Percentiles rank a stretch among this genome's conserved stretches.
These are phyloP conservation scores for Keithomyces neogunnii DNA, from an alignment of 2,329 filamentous ascomycete genomes.

Conservation along the genomic window DNA sequence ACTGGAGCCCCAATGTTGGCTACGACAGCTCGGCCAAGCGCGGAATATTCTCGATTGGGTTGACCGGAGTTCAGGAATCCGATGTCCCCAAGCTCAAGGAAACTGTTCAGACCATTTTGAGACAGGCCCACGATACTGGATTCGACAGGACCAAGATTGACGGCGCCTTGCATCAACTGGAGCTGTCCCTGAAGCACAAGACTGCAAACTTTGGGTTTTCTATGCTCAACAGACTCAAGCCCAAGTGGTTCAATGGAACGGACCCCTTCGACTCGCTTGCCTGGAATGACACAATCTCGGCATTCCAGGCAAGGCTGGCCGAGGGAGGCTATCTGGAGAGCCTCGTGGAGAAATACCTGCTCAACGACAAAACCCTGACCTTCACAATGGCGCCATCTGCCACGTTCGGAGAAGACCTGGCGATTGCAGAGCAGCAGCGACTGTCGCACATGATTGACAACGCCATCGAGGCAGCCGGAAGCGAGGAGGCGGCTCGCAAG, in stretches of 20 bases:
- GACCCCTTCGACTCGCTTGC: slow-evolving; percentile 86
- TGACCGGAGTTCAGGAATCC: slow-evolving; percentile 79
- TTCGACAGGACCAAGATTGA: slow-evolving; percentile 89
- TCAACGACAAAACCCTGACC: slow-evolving; percentile 78
- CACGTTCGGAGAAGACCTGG: slow-evolving; percentile 65
- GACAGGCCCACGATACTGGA: slow-evolving; percentile 61
- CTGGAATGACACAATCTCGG: slow-evolving; percentile 81
- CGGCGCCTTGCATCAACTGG: slow-evolving; percentile 86
- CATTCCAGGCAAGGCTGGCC: slow-evolving; percentile 70
- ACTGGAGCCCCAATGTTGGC: slow-evolving; percentile 91
- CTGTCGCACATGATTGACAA: slow-evolving; percentile 67
- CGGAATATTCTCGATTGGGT: slow-evolving; percentile 81
- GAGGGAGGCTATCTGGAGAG: slow-evolving; percentile 75
- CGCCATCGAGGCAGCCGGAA: slow-evolving; percentile 58
- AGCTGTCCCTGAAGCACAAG: slow-evolving; percentile 92
- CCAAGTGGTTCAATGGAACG: slow-evolving; percentile 90
- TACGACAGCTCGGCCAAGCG: slow-evolving; percentile 72
- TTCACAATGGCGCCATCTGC: slow-evolving; percentile 91
- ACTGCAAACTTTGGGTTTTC: slow-evolving; percentile 91
- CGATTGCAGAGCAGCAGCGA: slow-evolving; percentile 66
- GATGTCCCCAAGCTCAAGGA: slow-evolving; percentile 71
- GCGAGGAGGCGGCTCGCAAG: slow-evolving; percentile 61
- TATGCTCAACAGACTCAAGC: slow-evolving; percentile 79
- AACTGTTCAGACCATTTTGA: slow-evolving; percentile 64
- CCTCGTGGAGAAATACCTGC: slow-evolving; percentile 79